Base-by-base conservation (phyloP, 768 basidiomycete species). In the Kwoniella mangroviensis region DNA sequence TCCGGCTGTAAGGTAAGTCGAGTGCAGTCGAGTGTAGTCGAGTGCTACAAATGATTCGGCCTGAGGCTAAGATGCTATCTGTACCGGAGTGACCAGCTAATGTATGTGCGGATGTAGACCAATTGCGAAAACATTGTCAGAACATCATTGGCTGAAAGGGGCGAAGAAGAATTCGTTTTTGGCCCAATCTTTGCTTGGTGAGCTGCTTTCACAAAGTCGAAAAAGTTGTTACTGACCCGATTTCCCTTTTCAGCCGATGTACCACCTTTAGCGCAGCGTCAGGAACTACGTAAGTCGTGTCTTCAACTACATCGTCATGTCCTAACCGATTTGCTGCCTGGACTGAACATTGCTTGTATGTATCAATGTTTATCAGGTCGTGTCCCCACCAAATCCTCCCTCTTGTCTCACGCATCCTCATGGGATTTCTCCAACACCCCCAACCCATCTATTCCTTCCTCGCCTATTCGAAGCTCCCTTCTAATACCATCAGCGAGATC, bases 101-200 rank as follows among this genome's bases (percentile, higher is more conserved):
- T 17, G n/a, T 22, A 45, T 11, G 7, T 26, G 17, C 12, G 15
- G n/a, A 9, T 22, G 11, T 70, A 92, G 92, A 22, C 94, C 93
- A 34, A 89, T 90, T 2, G 90, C 94, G 4, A 87, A 86, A 60
- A 86, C 91, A 70, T 85, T 97, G n/a, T 85, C 95, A 4, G 87
- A 90, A 68, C 89, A 88, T 12, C 86, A 88, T 1, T 94, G 95
- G 81, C 92, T 98, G 85, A 91, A 86, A 80, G 84, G 83, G 28
- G 88, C 92, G 4, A 93, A 92, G 85, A 91, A 90, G 84, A 90
- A 90, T 78, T 86, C 87, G 4, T 91, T 90, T 83, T 87, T 98
- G 19, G 90, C 94, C 34, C 87, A 88, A 64, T 86, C 90, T 21
- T 89, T 97, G 71, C 83, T 98, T 17, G 34, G 77, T 77, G 52